These are phyloP conservation scores for Lachnellula arida DNA, from an alignment of 2,329 filamentous ascomycete species.

Conservation along the genomic window DNA sequence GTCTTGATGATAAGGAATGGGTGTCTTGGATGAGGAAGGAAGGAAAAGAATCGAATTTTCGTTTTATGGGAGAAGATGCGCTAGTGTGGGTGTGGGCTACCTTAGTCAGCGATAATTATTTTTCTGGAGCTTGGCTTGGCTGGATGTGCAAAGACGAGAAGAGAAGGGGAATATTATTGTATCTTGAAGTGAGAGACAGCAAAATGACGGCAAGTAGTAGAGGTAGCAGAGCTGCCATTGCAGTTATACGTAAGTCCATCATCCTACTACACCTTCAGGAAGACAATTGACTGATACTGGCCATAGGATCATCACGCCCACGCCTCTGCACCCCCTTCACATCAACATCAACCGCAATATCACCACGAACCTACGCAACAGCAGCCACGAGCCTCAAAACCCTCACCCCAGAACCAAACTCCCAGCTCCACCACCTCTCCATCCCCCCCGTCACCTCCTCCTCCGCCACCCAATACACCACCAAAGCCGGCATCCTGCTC, in stretches of 20 bases:
- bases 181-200: neutral
- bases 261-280: neutral
- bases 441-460: slow-evolving; percentile 21
- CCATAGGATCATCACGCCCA: slow-evolving; percentile 24
- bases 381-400: slow-evolving; percentile 27
- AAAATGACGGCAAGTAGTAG: slow-evolving; percentile 54
- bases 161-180: neutral
- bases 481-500: slow-evolving; percentile 70
- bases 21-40: slow-evolving; percentile 55
- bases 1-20: slow-evolving; percentile 94
- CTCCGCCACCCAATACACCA: slow-evolving; percentile 33
- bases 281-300: slow-evolving; percentile 1
- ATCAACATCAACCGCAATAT: neutral
- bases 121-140: neutral
- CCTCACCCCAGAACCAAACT: slow-evolving; percentile 10
- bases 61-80: slow-evolving; percentile 16
- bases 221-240: slow-evolving; percentile 46
- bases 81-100: slow-evolving; percentile 33
- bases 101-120: slow-evolving; percentile 24
- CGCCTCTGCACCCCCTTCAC: slow-evolving; percentile 22
- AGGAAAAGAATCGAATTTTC: slow-evolving; percentile 20
- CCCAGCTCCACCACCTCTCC: slow-evolving; percentile 34
- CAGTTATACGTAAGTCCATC: slow-evolving; percentile 45
- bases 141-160: neutral
- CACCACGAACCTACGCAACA: slow-evolving; percentile 24